Evolutionary conservation across 2,329 filamentous ascomycete species (phyloP).

Genomic region (Nothomitra cinnamomea): DNA sequence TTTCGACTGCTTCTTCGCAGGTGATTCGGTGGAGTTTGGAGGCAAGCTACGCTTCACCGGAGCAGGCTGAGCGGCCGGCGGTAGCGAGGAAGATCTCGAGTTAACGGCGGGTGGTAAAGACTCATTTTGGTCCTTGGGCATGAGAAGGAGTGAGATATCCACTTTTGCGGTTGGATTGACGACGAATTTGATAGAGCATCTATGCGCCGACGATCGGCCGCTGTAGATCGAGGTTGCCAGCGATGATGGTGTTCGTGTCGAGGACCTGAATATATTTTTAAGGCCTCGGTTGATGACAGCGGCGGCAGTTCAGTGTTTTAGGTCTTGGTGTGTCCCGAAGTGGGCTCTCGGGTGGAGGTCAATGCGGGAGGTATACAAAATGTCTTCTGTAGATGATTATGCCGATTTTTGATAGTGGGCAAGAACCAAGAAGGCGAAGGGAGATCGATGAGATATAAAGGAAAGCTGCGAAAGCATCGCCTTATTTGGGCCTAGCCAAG

Average conservation of each 20-base stretch:
- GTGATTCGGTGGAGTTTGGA: slow-evolving; percentile 37
- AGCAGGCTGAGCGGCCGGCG: slow-evolving; percentile 10
- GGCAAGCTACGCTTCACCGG: slow-evolving; percentile 27
- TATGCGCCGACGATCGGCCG: slow-evolving; percentile 3
- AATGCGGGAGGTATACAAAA: neutral
- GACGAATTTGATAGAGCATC: slow-evolving; percentile 8
- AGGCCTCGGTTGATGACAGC: neutral
- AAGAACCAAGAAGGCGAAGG: neutral
- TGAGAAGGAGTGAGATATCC: slow-evolving; percentile 88
- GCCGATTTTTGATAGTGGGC: neutral
- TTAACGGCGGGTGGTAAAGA: slow-evolving; percentile 16
- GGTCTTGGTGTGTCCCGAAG: neutral
- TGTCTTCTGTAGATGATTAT: neutral
- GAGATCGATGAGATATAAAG: neutral
- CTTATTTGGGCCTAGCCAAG: too few relatives aligned
- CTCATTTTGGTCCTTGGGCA: slow-evolving; percentile 58
- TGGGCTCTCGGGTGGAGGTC: neutral
- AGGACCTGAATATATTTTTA: neutral
- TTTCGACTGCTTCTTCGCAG: slow-evolving; percentile 88
- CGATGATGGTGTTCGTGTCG: neutral
- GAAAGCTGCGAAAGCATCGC: neutral
- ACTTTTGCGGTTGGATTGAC: slow-evolving; percentile 46
- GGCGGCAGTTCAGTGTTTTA: neutral
- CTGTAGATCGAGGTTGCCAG: slow-evolving; percentile 1
- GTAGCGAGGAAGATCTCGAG: slow-evolving; percentile 13